Percentiles rank a stretch among this genome's conserved stretches.
Conservation (phyloP, 2,329 filamentous ascomycete species). For the Orbilia ellipsospora region DNA sequence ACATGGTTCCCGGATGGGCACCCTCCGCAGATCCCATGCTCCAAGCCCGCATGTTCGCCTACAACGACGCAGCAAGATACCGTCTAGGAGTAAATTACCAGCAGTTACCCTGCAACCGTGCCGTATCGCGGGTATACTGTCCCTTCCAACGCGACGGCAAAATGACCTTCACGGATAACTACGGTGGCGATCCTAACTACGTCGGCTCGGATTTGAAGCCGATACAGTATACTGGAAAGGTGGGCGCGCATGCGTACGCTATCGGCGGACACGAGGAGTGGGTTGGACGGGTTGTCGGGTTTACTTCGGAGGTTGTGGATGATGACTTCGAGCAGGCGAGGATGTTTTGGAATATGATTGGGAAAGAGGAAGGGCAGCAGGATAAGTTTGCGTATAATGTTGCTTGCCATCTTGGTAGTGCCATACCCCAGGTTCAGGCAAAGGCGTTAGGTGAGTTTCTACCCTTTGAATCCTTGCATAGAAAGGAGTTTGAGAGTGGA, state of each 20-base stretch:
- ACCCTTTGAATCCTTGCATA: neutral
- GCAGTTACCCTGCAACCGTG: constrained; percentile 71
- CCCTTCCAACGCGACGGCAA: constrained; percentile 64
- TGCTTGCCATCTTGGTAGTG: constrained; percentile 68
- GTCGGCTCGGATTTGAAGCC: constrained; percentile 60
- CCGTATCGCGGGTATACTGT: constrained; percentile 58
- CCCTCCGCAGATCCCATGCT: constrained; percentile 72
- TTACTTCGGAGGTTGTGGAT: constrained; percentile 62
- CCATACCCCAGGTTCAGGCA: constrained; percentile 68
- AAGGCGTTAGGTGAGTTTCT: constrained; percentile 72
- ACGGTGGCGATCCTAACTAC: constrained; percentile 65
- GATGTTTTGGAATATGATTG: constrained; percentile 67
- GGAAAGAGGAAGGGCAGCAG: constrained; percentile 69
- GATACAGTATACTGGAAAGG: constrained; percentile 55
- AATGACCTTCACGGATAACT: constrained; percentile 62
- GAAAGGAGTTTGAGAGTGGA: neutral
- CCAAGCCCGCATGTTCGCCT: constrained; percentile 71
- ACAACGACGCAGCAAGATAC: constrained; percentile 73
- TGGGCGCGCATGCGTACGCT: constrained; percentile 36
- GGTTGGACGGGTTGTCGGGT: constrained; percentile 59
- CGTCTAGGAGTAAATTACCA: constrained; percentile 74
- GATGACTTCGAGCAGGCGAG: constrained; percentile 68
- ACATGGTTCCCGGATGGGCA: constrained; percentile 73
- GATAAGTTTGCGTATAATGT: constrained; percentile 72
- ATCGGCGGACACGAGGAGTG: constrained; percentile 59